Percentiles rank a stretch among this genome's conserved stretches.
phyloP scores from a whole-genome alignment of 108 stramenopile genomes.

The Skeletonema marinoi region DNA sequence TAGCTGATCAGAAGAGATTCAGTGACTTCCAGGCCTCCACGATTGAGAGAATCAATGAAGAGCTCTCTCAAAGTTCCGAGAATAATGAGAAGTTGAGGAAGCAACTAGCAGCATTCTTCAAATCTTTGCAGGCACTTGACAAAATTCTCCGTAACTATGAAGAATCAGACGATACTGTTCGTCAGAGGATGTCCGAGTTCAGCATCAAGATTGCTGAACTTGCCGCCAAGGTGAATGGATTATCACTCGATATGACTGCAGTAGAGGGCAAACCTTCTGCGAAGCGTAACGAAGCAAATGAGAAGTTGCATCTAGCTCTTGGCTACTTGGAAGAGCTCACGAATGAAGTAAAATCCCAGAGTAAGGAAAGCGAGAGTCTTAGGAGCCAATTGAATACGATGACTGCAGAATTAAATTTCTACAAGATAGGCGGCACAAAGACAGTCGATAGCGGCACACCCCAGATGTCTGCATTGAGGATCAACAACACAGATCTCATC shows the following conservation, averaged over 20 bases:
- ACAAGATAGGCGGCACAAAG: conserved; percentile 6
- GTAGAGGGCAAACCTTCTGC: background rate
- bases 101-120: conserved; percentile 33
- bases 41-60: conserved; percentile 12
- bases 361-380: background rate
- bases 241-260: conserved; percentile 1
- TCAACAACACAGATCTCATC: conserved; percentile 31
- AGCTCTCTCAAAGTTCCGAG: conserved; percentile 16
- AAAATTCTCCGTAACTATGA: conserved; percentile 44
- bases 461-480: conserved; percentile 23
- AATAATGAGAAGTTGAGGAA: conserved; percentile 22
- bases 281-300: background rate
- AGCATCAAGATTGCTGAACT: conserved; percentile 30
- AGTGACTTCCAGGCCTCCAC: conserved; percentile 31
- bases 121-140: conserved; percentile 31
- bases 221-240: conserved; percentile 16
- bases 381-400: conserved; percentile 7
- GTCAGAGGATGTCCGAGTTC: conserved; percentile 23
- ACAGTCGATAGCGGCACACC: conserved; percentile 9
- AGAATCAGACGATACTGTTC: conserved; percentile 26
- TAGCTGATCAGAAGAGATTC: conserved; percentile 21
- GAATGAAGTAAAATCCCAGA: background rate
- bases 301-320: background rate
- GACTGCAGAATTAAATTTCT: conserved; percentile 5
- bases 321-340: background rate